phyloP scores from a whole-genome alignment of 164 flowering plant genomes.

The Platanus orientalis region DNA sequence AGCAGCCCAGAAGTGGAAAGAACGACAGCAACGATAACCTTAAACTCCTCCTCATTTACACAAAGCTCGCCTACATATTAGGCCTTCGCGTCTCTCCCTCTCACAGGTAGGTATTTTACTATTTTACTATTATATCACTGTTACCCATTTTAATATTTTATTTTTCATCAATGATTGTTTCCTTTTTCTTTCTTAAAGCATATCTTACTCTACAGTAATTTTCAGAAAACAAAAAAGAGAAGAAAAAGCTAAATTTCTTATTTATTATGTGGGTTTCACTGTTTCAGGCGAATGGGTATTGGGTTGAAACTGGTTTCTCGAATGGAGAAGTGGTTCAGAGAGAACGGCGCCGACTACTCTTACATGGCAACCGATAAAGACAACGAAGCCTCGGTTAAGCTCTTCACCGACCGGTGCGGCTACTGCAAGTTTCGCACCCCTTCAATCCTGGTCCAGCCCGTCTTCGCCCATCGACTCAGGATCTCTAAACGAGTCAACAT shows the following conservation, averaged over 20 bases:
- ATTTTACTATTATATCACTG: not conserved
- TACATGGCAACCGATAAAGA: slow-evolving; percentile 92
- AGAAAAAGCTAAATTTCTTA: not conserved
- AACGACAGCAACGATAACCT: slow-evolving; percentile 8
- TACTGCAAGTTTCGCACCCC: slow-evolving; percentile 88
- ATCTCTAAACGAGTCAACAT: slow-evolving; percentile 39
- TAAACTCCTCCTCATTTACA: slow-evolving; percentile 48
- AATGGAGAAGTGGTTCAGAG: slow-evolving; percentile 76
- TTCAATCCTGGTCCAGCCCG: slow-evolving; percentile 85
- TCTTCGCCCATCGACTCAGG: slow-evolving; percentile 63
- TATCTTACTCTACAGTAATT: too few species aligned
- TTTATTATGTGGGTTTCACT: slow-evolving; percentile 1
- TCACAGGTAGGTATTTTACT: slow-evolving; percentile 53
- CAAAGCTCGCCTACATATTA: slow-evolving; percentile 81
- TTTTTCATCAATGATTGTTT: too few species aligned
- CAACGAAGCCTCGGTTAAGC: slow-evolving; percentile 71
- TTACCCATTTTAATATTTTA: not conserved
- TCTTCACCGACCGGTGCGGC: slow-evolving; percentile 75
- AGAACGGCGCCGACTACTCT: slow-evolving; percentile 83
- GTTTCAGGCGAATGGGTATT: slow-evolving; percentile 78
- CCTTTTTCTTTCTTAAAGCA: not conserved
- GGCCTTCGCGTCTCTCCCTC: slow-evolving; percentile 95
- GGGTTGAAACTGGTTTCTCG: slow-evolving; percentile 55
- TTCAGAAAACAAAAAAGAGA: too few species aligned
- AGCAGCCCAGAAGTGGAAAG: slow-evolving; percentile 34